These are phyloP conservation scores for Aurifilum marmelostoma DNA, from an alignment of 2,329 filamentous ascomycete genomes.

Conservation along the genomic window DNA sequence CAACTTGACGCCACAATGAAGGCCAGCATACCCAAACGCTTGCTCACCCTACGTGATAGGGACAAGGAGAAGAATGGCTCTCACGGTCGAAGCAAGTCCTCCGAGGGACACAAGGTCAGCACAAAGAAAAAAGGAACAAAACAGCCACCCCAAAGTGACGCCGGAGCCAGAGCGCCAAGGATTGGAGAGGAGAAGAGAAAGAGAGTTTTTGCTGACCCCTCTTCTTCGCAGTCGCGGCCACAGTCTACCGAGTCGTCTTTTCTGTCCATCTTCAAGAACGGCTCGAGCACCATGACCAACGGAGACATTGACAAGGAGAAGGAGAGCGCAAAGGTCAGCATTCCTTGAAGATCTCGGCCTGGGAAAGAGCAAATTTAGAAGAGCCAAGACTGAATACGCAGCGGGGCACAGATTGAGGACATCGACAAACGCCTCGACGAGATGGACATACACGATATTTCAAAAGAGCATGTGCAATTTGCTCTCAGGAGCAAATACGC, in stretches of 20 bases:
- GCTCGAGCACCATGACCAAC: slow-evolving; percentile 56
- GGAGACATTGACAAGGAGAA: slow-evolving; percentile 59
- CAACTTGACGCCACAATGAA: slow-evolving; percentile 50
- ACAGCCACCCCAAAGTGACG: not conserved
- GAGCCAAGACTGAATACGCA: slow-evolving; percentile 10
- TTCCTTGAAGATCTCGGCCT: not conserved
- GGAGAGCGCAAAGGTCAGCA: slow-evolving; percentile 44
- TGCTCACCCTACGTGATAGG: slow-evolving; percentile 69
- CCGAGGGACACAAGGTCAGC: slow-evolving; percentile 57
- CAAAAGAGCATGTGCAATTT: slow-evolving; percentile 60
- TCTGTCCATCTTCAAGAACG: slow-evolving; percentile 66
- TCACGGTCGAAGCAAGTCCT: slow-evolving; percentile 59
- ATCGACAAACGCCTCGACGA: slow-evolving; percentile 46
- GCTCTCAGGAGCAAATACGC: slow-evolving; percentile 65
- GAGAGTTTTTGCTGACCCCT: slow-evolving; percentile 27
- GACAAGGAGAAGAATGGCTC: slow-evolving; percentile 50
- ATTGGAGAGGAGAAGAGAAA: not conserved
- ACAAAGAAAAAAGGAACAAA: not conserved
- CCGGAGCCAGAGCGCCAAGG: not conserved
- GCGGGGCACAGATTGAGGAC: slow-evolving; percentile 44
- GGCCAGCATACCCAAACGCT: slow-evolving; percentile 60
- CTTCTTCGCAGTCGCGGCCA: slow-evolving; percentile 50
- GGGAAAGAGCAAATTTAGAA: slow-evolving; percentile 26
- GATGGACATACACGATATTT: slow-evolving; percentile 48
- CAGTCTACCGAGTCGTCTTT: slow-evolving; percentile 59